Base-by-base conservation (phyloP, 2,329 filamentous ascomycete genomes). In the Colletotrichum simmondsii region DNA sequence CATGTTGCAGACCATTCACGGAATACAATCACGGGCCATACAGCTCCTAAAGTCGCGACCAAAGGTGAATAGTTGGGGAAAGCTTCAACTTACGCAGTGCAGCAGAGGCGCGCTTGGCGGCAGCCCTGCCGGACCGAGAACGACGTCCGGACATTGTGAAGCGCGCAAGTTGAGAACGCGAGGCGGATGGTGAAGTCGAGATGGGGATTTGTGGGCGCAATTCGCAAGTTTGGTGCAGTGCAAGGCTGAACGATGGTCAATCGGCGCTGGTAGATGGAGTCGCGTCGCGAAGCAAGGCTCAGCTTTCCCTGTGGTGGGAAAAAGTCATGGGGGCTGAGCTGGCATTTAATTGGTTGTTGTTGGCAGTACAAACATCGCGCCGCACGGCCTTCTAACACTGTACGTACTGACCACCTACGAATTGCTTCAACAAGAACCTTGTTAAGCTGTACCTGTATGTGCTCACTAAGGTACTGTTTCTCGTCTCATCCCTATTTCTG, bases 71-170 rank as follows among this genome's bases (percentile, higher is more conserved):
- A 56, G 19, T 32, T 2, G 6, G 12, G 52, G 52, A 65, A 63
- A 69, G 62, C 53, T 54, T 72, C 30, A 32, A 62, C 86, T 79
- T 83, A 89, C 87, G 87, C 76, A 89, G 81, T 75, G 87, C 87
- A 75, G 86, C 87, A 74, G 87, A 85, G 73, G 87, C 87, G 79
- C 85, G 86, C 81, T 86, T 88, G 58, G 87, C 87, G 74, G 87
- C 87, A 75, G 87, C 86, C 81, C 87, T 86, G 74, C 87, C 87
- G 75, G 87, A 87, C 79, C 87, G 83, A 80, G 71, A 73, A 53
- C 71, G 67, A 46, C 71, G 61, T 64, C 71, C 71, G 54, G 66
- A 63, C 71, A 73, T 73, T 26, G 16, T 62, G 66, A 59, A 19
- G 56, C 49, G 7, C 32, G 16, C 11, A 2, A 4, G 42, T 19